These are phyloP conservation scores for Silene noctiflora DNA, from an alignment of 179 eudicot species.

Conservation along the genomic window DNA sequence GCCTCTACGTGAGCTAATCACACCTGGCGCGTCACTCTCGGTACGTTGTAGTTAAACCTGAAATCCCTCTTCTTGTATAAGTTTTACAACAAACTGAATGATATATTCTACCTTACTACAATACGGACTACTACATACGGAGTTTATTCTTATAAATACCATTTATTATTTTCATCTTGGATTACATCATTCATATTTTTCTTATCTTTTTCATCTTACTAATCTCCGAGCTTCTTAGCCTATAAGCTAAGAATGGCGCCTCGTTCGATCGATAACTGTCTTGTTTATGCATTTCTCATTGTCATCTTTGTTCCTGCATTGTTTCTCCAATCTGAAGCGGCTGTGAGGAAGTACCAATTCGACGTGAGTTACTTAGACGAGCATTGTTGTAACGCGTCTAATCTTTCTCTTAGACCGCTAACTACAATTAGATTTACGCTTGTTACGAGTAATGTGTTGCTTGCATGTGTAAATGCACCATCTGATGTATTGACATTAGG, in stretches of 20 bases:
- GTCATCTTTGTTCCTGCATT: slow-evolving; percentile 11
- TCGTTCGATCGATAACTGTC: not conserved
- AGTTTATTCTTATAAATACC: slow-evolving; percentile 11
- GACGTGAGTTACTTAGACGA: slow-evolving; percentile 33
- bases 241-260: slow-evolving; percentile 15
- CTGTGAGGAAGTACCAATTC: slow-evolving; percentile 47
- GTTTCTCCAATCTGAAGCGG: slow-evolving; percentile 33
- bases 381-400: not conserved
- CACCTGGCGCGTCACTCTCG: slow-evolving; percentile 17
- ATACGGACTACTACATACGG: no score
- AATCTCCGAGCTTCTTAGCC: no score
- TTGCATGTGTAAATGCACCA: not conserved
- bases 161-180: not conserved
- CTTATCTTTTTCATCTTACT: not conserved
- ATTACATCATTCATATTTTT: not conserved
- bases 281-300: slow-evolving; percentile 15
- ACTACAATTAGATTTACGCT: no score
- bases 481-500: no score
- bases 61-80: slow-evolving; percentile 3
- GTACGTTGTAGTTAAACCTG: not conserved
- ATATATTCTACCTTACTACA: slow-evolving; percentile 22
- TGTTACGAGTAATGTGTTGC: not conserved
- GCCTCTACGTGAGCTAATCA: slow-evolving; percentile 25
- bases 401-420: not conserved
- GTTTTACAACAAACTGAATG: slow-evolving; percentile 25